phyloP scores from a whole-genome alignment of 78 protist genomes.

The Mastigamoeba balamuthi region DNA sequence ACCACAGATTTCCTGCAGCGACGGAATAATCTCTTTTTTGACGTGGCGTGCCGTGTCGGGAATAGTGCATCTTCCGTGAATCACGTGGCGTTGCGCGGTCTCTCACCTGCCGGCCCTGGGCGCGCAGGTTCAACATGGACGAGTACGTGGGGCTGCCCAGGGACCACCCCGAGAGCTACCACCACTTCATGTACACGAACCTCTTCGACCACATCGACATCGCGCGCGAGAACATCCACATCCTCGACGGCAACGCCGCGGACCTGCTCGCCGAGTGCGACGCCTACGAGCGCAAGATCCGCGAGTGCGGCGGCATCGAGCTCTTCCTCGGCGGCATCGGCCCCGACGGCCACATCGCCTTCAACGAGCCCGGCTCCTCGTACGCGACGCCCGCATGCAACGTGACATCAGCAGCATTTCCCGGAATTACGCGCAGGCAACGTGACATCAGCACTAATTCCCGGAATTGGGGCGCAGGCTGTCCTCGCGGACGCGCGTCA shows the following conservation, averaged over 20 bases:
- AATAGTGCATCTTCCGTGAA: neutral
- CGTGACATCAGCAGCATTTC: neutral
- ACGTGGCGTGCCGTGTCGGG: neutral
- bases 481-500: conserved; percentile 61
- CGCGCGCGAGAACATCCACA: conserved; percentile 48
- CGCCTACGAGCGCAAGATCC: conserved; percentile 46
- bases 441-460: neutral
- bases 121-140: conserved; percentile 88
- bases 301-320: conserved; percentile 63
- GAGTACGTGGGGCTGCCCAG: conserved; percentile 30
- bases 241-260: conserved; percentile 58
- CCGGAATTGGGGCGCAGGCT: conserved; percentile 7
- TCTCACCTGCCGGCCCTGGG: too few relatives aligned
- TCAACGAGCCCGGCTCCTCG: conserved; percentile 86
- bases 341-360: conserved; percentile 86
- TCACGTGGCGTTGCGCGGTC: conserved; percentile 28
- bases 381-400: neutral
- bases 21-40: too few relatives aligned
- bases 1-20: neutral
- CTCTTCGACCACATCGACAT: conserved; percentile 74
- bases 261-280: conserved; percentile 47
- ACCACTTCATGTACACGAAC: conserved; percentile 70
- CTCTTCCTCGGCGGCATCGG: conserved; percentile 81
- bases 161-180: conserved; percentile 71
- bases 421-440: neutral